These are phyloP conservation scores for Ceriops tagal DNA, from an alignment of 345 rosid genomes.

Conservation along the genomic window DNA sequence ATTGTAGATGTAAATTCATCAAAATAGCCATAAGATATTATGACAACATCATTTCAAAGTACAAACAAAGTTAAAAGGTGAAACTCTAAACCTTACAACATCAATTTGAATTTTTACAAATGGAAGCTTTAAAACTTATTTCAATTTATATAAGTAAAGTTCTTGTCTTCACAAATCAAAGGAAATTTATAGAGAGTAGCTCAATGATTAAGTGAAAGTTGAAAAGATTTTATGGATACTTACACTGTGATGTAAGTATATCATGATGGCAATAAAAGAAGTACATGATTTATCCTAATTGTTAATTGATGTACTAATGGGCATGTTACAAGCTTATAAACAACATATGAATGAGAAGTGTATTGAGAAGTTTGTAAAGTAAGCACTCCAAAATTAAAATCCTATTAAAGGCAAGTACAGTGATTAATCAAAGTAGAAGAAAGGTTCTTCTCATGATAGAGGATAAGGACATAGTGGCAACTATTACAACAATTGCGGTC, in stretches of 20 bases:
- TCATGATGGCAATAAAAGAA: slow-evolving; percentile 6
- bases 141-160: no score
- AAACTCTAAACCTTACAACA: no score
- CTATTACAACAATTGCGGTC: no score
- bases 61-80: no score
- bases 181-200: no score
- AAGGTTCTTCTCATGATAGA: neutral
- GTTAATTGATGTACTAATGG: neutral
- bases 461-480: neutral
- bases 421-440: neutral
- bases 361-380: neutral
- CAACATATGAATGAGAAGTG: neutral
- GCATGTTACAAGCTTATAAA: neutral
- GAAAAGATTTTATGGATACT: neutral
- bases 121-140: no score
- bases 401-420: neutral
- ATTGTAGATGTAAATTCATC: no score
- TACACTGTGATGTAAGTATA: neutral
- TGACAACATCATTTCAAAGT: no score
- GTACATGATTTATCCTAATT: neutral
- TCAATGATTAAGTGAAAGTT: no score
- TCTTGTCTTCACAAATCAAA: no score
- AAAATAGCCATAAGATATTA: no score
- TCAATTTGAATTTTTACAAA: no score
- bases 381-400: neutral